Evolutionary conservation across 2,329 filamentous ascomycete genomes (phyloP).

Genomic region (Aspergillus calidoustus): DNA sequence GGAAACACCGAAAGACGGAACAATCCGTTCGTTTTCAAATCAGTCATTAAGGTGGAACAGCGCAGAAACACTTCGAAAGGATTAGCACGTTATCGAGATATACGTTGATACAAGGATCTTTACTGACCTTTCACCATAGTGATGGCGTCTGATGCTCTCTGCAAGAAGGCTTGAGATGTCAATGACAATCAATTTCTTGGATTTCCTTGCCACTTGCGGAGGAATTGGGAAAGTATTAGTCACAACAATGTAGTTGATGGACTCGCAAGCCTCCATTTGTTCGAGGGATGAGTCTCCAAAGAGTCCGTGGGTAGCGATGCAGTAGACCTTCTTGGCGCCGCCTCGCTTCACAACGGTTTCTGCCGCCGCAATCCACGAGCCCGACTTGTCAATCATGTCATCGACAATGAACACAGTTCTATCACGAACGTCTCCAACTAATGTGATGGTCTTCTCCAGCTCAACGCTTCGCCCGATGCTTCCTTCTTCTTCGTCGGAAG

Average conservation of each 20-base stretch:
- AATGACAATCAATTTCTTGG: slow-evolving; percentile 84
- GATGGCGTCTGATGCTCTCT: slow-evolving; percentile 93
- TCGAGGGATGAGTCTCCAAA: slow-evolving; percentile 89
- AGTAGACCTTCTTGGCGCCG: slow-evolving; percentile 90
- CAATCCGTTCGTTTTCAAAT: slow-evolving; percentile 19
- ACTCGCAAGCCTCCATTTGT: slow-evolving; percentile 88
- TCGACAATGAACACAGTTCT: slow-evolving; percentile 93
- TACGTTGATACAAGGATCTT: slow-evolving; percentile 51
- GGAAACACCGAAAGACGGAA: background rate
- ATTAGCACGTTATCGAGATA: slow-evolving; percentile 31
- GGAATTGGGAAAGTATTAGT: slow-evolving; percentile 97
- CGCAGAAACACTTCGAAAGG: slow-evolving; percentile 49
- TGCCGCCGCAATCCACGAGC: slow-evolving; percentile 95
- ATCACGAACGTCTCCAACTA: slow-evolving; percentile 92
- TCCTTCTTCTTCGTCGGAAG: slow-evolving; percentile 88
- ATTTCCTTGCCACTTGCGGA: slow-evolving; percentile 69
- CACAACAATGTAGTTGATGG: slow-evolving; percentile 91
- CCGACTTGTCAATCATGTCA: slow-evolving; percentile 98
- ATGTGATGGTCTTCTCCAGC: slow-evolving; percentile 91
- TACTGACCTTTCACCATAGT: slow-evolving; percentile 83
- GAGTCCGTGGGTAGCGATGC: slow-evolving; percentile 94
- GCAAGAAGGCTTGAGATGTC: slow-evolving; percentile 86
- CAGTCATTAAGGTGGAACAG: slow-evolving; percentile 68
- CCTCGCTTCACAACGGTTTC: slow-evolving; percentile 96
- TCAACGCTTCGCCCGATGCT: slow-evolving; percentile 63